Percentiles rank a stretch among this genome's conserved stretches.
phyloP scores from a whole-genome alignment of 108 stramenopile species.

The Aurantiochytrium sp. region DNA sequence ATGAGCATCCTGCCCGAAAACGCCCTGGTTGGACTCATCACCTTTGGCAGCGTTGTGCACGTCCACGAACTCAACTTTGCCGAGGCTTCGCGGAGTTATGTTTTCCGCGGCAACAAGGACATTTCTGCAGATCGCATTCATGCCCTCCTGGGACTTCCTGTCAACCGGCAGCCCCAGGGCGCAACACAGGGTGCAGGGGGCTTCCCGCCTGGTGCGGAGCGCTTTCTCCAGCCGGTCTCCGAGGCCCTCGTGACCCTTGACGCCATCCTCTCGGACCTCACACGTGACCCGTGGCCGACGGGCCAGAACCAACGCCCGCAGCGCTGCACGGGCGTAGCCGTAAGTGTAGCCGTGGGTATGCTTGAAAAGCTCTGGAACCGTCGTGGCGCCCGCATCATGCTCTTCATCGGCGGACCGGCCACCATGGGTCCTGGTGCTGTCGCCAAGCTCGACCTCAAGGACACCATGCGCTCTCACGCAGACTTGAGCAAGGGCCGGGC shows the following conservation, averaged over 20 bases:
- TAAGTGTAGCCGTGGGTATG: constrained; percentile 74
- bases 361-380: constrained; percentile 81
- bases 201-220: constrained; percentile 21
- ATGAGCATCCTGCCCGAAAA: constrained; percentile 90
- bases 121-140: constrained; percentile 1
- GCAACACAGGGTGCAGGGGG: neutral
- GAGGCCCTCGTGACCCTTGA: constrained; percentile 85
- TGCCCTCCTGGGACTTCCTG: neutral
- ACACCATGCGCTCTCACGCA: constrained; percentile 80
- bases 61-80: constrained; percentile 93
- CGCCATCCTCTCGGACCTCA: constrained; percentile 87
- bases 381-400: constrained; percentile 82
- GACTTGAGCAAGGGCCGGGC: constrained; percentile 82
- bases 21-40: constrained; percentile 85
- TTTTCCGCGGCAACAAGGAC: constrained; percentile 74
- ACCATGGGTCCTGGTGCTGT: constrained; percentile 90
- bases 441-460: constrained; percentile 72
- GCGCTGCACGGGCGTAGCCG: constrained; percentile 82
- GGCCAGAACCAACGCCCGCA: constrained; percentile 77
- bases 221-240: constrained; percentile 83
- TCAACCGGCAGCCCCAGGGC: neutral
- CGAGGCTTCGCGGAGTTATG: constrained; percentile 79
- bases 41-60: constrained; percentile 92
- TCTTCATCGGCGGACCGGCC: constrained; percentile 90
- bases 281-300: constrained; percentile 92